phyloP scores from a whole-genome alignment of 2,329 filamentous ascomycete species.

The Aureobasidium sp. region DNA sequence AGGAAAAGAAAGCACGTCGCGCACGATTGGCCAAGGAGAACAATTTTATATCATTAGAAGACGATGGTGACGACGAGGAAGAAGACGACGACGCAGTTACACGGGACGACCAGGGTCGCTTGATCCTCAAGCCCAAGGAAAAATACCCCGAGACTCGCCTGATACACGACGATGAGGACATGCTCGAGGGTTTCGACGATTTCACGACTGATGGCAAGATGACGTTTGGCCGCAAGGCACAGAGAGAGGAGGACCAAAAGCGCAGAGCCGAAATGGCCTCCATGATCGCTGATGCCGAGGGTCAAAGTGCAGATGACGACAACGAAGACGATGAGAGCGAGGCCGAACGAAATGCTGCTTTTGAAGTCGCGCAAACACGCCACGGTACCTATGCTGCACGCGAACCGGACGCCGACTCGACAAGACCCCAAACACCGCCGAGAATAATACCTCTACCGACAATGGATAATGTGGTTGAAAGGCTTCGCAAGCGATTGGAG shows the following conservation, averaged over 20 bases:
- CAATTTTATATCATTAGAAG: conserved; percentile 59
- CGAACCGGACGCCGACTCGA: conserved; percentile 35
- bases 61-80: conserved; percentile 44
- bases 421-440: conserved; percentile 54
- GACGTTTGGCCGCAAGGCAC: conserved; percentile 69
- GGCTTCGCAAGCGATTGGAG: conserved; percentile 55
- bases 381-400: conserved; percentile 70
- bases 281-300: conserved; percentile 74
- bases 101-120: conserved; percentile 35
- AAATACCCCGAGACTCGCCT: conserved; percentile 63
- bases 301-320: conserved; percentile 46
- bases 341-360: conserved; percentile 63
- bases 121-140: conserved; percentile 49
- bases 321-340: conserved; percentile 63
- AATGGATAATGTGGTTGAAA: conserved; percentile 58
- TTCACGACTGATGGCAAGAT: conserved; percentile 74
- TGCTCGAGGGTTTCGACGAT: conserved; percentile 88
- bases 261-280: conserved; percentile 74
- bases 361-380: conserved; percentile 78
- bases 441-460: conserved; percentile 73
- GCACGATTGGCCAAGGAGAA: conserved; percentile 68
- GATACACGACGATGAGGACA: conserved; percentile 79
- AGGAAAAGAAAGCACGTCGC: conserved; percentile 82
- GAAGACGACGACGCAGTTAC: conserved; percentile 34
- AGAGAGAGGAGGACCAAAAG: conserved; percentile 57